These are phyloP conservation scores for Ambrosiella xylebori DNA, from an alignment of 2,329 filamentous ascomycete genomes.

Conservation along the genomic window DNA sequence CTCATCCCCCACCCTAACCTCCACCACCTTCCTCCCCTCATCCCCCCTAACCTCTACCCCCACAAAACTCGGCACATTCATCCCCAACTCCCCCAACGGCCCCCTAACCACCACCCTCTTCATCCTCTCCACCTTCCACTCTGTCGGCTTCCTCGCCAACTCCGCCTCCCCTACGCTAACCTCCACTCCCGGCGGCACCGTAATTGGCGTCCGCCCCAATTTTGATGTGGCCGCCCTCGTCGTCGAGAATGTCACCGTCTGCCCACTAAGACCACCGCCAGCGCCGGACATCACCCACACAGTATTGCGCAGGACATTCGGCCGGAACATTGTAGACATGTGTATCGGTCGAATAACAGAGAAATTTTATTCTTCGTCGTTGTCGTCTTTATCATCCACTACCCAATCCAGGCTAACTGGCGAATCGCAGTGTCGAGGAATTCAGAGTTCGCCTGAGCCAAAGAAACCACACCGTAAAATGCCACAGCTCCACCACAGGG, in stretches of 20 bases:
- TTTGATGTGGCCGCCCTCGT: constrained; percentile 55
- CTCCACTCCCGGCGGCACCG: constrained; percentile 69
- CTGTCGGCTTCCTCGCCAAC: constrained; percentile 35
- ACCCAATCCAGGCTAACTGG: too few species aligned
- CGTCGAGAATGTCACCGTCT: constrained; percentile 43
- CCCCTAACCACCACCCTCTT: constrained; percentile 61
- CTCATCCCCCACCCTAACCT: constrained; percentile 52
- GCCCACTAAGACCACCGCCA: background rate
- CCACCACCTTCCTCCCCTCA: constrained; percentile 41
- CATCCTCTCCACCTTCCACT: constrained; percentile 43
- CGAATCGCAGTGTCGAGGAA: too few species aligned
- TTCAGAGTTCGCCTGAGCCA: background rate
- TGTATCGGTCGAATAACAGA: too few species aligned
- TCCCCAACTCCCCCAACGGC: constrained; percentile 61
- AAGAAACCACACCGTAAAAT: background rate
- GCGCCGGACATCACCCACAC: too few species aligned
- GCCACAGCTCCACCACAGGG: background rate
- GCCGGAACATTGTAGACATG: too few species aligned
- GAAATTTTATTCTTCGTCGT: too few species aligned
- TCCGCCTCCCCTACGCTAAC: constrained; percentile 50
- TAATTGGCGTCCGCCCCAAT: constrained; percentile 66
- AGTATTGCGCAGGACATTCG: too few species aligned
- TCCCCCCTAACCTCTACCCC: constrained; percentile 46
- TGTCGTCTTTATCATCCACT: too few species aligned
- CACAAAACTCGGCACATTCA: constrained; percentile 67